A percentile compares a stretch with the other conserved stretches of the same genome.
Conservation (phyloP, 768 basidiomycete genomes). For the Auricularia sp. region DNA sequence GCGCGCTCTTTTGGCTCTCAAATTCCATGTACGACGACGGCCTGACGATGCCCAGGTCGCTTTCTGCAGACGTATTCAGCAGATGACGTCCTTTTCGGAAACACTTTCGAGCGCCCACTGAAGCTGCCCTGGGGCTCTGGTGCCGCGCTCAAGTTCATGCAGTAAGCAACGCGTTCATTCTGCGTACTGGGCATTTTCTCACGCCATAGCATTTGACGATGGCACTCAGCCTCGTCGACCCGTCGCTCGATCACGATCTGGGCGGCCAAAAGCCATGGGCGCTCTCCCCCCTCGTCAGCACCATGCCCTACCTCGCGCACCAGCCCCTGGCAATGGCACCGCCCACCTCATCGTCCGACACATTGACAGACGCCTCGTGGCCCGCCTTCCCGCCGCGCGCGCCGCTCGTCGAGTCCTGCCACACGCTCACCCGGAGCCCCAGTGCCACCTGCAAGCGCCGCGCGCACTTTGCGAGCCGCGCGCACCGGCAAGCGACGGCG, state of each 20-base stretch:
- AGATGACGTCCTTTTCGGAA: slow-evolving; percentile 84
- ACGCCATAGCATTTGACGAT: background rate
- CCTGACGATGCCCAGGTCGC: slow-evolving; percentile 13
- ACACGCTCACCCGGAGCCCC: background rate
- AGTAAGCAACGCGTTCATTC: slow-evolving; percentile 33
- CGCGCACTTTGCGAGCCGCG: slow-evolving; percentile 41
- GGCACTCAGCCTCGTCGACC: slow-evolving; percentile 67
- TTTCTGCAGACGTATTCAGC: slow-evolving; percentile 59
- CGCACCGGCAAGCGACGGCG: background rate
- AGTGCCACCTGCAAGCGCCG: slow-evolving; percentile 42
- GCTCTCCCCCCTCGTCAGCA: slow-evolving; percentile 67
- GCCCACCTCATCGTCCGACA: background rate
- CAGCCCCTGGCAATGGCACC: slow-evolving; percentile 19
- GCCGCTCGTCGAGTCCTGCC: background rate
- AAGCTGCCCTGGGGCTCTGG: slow-evolving; percentile 74
- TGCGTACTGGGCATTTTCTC: background rate
- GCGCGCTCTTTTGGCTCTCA: no score
- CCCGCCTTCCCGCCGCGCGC: background rate
- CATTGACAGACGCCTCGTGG: background rate
- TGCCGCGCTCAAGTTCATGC: slow-evolving; percentile 73
- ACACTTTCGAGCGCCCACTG: slow-evolving; percentile 71
- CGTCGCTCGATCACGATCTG: slow-evolving; percentile 76
- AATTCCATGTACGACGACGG: background rate
- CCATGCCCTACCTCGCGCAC: slow-evolving; percentile 71
- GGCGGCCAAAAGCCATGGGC: slow-evolving; percentile 75